Conservation (phyloP, 2,329 filamentous ascomycete species). For the Sclerotiophoma versabilis region DNA sequence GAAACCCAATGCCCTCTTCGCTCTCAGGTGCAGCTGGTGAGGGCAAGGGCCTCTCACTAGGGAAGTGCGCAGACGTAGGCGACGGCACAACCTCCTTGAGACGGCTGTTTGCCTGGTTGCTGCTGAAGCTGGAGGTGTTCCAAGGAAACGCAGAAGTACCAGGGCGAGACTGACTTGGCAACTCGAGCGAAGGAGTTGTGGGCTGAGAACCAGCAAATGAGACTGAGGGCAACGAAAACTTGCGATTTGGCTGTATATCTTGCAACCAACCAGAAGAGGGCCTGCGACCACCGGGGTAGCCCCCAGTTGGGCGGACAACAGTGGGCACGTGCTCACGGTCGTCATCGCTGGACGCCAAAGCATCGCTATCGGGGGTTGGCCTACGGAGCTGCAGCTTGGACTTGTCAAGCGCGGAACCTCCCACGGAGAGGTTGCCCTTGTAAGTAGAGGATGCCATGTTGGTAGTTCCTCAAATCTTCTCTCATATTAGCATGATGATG, state of each 20-base stretch:
- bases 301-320: conserved; percentile 29
- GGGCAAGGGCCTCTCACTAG: conserved; percentile 31
- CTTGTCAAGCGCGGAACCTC: conserved; percentile 64
- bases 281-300: conserved; percentile 36
- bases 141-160: conserved; percentile 54
- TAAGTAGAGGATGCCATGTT: conserved; percentile 39
- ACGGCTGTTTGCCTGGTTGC: conserved; percentile 30
- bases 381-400: conserved; percentile 72
- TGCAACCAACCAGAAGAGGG: conserved; percentile 72
- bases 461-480: background rate
- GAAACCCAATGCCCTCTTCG: conserved; percentile 56
- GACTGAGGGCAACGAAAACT: conserved; percentile 72
- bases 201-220: conserved; percentile 84
- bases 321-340: conserved; percentile 68
- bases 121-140: conserved; percentile 48
- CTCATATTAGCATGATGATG: background rate
- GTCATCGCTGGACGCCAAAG: conserved; percentile 91
- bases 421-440: conserved; percentile 40
- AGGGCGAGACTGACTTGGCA: conserved; percentile 50
- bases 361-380: conserved; percentile 93
- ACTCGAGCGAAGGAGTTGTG: conserved; percentile 76
- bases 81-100: conserved; percentile 45
- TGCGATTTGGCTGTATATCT: conserved; percentile 73
- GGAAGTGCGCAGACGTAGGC: conserved; percentile 39
- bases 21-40: conserved; percentile 48